Percentiles rank a stretch among this genome's conserved stretches.
Conservation (phyloP, 2,329 filamentous ascomycete genomes). For the Trichoderma atroviride region DNA sequence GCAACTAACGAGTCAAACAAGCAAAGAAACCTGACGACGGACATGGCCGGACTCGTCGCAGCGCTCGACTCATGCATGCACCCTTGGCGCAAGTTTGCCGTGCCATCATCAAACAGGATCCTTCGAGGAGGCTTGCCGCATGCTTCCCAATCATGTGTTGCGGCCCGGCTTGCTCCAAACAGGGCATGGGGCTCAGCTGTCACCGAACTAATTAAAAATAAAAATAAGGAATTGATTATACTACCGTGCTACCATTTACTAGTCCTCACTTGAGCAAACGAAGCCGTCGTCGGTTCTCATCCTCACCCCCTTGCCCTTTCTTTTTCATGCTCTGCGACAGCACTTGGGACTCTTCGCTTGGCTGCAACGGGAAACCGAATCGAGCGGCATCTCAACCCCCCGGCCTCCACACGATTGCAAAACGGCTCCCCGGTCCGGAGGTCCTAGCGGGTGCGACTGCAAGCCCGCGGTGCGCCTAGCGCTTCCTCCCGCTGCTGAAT, state of each 20-base stretch:
- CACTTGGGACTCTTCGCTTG: slow-evolving; percentile 4
- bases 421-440: slow-evolving; percentile 17
- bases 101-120: not conserved
- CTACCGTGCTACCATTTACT: not conserved
- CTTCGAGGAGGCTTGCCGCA: not conserved
- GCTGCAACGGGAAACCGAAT: not conserved
- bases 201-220: not conserved
- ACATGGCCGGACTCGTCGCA: not conserved
- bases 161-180: not conserved
- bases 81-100: not conserved
- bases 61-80: not conserved
- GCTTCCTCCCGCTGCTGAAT: slow-evolving; percentile 17
- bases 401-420: not conserved
- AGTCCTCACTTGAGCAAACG: slow-evolving; percentile 5
- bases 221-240: not conserved
- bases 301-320: not conserved
- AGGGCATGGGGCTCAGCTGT: not conserved
- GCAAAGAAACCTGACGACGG: not conserved
- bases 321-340: not conserved
- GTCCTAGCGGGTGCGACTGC: slow-evolving; percentile 11
- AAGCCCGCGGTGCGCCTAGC: slow-evolving; percentile 14
- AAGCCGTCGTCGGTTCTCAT: not conserved
- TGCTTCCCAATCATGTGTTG: slow-evolving; percentile 8
- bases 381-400: not conserved
- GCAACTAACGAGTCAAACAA: not conserved